Conservation (phyloP, 495 filamentous ascomycete species). For the Geopyxis carbonaria region DNA sequence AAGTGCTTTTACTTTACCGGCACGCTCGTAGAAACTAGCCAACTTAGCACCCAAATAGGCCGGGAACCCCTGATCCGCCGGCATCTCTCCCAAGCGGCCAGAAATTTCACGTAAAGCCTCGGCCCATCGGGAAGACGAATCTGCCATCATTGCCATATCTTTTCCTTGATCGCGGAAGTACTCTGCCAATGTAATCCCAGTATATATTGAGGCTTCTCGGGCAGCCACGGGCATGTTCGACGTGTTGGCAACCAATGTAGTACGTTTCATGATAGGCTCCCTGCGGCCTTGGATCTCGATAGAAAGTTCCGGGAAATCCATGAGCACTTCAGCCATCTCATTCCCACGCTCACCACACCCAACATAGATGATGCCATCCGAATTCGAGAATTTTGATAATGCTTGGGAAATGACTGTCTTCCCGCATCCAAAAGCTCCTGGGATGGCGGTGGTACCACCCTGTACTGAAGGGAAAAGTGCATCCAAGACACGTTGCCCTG, state of each 20-base stretch:
- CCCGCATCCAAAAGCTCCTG: constrained; percentile 94
- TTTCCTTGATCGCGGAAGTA: constrained; percentile 99
- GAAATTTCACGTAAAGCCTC: constrained; percentile 98
- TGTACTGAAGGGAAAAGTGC: constrained; percentile 96
- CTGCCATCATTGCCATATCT: constrained; percentile 98
- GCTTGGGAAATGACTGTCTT: constrained; percentile 99
- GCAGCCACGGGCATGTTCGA: constrained; percentile 99
- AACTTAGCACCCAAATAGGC: constrained; percentile 94
- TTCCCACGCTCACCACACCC: constrained; percentile 97
- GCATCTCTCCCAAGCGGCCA: constrained; percentile 98
- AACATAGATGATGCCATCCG: constrained; percentile 96
- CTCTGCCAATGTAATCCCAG: constrained; percentile 92
- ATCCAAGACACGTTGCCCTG: constrained; percentile 91
- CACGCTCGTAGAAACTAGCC: constrained; percentile 97
- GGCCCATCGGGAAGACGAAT: constrained; percentile 96
- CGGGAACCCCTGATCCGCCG: constrained; percentile 97
- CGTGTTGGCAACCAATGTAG: constrained; percentile 93
- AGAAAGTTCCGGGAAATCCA: constrained; percentile 94
- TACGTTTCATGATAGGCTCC: constrained; percentile 99
- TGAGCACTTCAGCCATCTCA: constrained; percentile 99
- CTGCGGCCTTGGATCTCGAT: constrained; percentile 81
- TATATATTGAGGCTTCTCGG: constrained; percentile 98
- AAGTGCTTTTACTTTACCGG: constrained; percentile 66
- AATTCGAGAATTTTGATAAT: constrained; percentile 98
- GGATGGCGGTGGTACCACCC: constrained; percentile 94